Evolutionary conservation across 495 filamentous ascomycete genomes (phyloP).

Genomic region (Aspergillus incahuasiensis): DNA sequence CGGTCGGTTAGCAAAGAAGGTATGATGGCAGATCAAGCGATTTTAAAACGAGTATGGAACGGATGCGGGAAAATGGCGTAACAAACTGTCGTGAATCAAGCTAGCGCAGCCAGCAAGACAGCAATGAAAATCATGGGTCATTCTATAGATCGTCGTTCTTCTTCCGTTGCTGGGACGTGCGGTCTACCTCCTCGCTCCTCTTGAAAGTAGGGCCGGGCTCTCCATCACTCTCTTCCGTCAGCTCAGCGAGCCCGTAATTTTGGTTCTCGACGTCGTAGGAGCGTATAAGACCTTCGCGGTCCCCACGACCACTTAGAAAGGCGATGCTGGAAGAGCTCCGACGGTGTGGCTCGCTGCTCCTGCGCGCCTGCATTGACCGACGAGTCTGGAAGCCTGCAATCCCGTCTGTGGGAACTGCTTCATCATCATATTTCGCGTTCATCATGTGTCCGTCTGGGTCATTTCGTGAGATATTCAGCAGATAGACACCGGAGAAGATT

Average conservation of each 20-base stretch:
- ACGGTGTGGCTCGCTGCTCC: slow-evolving; percentile 56
- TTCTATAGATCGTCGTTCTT: slow-evolving; percentile 42
- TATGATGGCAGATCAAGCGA: not conserved
- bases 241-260: slow-evolving; percentile 60
- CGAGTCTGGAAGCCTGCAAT: slow-evolving; percentile 85
- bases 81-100: slow-evolving; percentile 22
- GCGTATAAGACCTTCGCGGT: slow-evolving; percentile 77
- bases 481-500: slow-evolving; percentile 95
- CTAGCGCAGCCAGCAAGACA: slow-evolving; percentile 7
- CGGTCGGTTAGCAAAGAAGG: not conserved
- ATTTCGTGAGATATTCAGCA: slow-evolving; percentile 86
- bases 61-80: slow-evolving; percentile 15
- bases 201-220: slow-evolving; percentile 40
- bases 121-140: slow-evolving; percentile 17
- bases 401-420: slow-evolving; percentile 85
- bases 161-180: slow-evolving; percentile 25
- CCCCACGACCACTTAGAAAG: slow-evolving; percentile 45
- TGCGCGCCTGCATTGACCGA: slow-evolving; percentile 83
- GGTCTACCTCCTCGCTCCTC: slow-evolving; percentile 24
- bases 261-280: slow-evolving; percentile 74
- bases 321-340: slow-evolving; percentile 55
- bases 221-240: slow-evolving; percentile 68
- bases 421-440: slow-evolving; percentile 57
- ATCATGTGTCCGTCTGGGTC: slow-evolving; percentile 78
- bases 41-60: slow-evolving; percentile 7